These are phyloP conservation scores for Venturia nashicola DNA, from an alignment of 2,329 filamentous ascomycete genomes.

Conservation along the genomic window DNA sequence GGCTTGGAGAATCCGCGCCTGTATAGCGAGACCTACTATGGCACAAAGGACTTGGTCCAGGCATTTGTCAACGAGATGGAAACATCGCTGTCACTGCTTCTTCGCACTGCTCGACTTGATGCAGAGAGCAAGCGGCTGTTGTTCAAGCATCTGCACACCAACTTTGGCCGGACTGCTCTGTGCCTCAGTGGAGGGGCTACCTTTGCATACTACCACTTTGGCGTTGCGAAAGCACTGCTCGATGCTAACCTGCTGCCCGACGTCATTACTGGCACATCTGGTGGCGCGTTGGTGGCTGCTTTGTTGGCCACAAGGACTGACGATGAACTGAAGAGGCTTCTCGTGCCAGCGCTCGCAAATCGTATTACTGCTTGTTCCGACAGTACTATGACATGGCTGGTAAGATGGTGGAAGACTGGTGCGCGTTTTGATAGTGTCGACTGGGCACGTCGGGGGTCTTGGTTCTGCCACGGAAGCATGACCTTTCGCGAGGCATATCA, in stretches of 20 bases:
- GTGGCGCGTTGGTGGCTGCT: constrained; percentile 79
- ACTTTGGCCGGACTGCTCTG: constrained; percentile 83
- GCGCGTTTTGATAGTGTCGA: constrained; percentile 88
- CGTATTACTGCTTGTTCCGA: constrained; percentile 81
- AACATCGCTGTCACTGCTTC: constrained; percentile 53
- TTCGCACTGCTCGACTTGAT: constrained; percentile 53
- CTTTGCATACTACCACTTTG: constrained; percentile 95
- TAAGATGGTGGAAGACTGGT: constrained; percentile 82
- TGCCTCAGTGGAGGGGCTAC: constrained; percentile 88
- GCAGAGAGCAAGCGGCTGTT: constrained; percentile 64
- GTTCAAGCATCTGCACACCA: constrained; percentile 81
- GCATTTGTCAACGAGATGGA: constrained; percentile 79
- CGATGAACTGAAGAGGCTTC: constrained; percentile 71
- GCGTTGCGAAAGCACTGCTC: constrained; percentile 77
- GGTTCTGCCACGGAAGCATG: constrained; percentile 84
- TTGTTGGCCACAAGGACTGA: constrained; percentile 83
- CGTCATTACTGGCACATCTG: constrained; percentile 93
- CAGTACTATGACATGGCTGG: constrained; percentile 59
- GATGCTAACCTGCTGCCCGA: constrained; percentile 78
- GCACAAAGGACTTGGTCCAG: constrained; percentile 91
- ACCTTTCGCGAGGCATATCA: constrained; percentile 94
- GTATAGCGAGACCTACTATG: constrained; percentile 97
- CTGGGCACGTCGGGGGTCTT: constrained; percentile 74
- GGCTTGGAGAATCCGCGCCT: constrained; percentile 85
- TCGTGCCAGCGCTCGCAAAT: constrained; percentile 76